Percentiles rank a stretch among this genome's conserved stretches.
Evolutionary conservation across 768 basidiomycete genomes (phyloP).

Genomic region (Lactifluus volemus): DNA sequence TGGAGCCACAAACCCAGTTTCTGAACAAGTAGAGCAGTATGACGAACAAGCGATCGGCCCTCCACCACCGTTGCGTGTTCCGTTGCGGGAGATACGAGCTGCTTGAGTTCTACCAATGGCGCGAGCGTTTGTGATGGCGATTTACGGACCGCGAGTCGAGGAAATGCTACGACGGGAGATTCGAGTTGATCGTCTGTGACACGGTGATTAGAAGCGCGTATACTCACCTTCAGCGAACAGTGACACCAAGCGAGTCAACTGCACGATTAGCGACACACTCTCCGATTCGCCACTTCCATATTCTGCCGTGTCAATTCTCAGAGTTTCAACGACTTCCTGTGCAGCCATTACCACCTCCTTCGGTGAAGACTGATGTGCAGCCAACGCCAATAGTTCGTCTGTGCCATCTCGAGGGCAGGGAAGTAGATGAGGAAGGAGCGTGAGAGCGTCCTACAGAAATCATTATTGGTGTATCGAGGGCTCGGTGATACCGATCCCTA

Average conservation of each 20-base stretch:
- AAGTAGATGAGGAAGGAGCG: conserved; percentile 31
- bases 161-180: conserved; percentile 19
- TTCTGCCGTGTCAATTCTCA: conserved; percentile 22
- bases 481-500: conserved; percentile 1
- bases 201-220: not conserved
- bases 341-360: conserved; percentile 37
- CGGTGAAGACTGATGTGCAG: conserved; percentile 27
- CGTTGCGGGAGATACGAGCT: not conserved
- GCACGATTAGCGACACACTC: conserved; percentile 6
- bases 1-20: conserved; percentile 5
- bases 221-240: conserved; percentile 21
- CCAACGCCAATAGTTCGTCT: conserved; percentile 27
- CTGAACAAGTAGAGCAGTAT: conserved; percentile 5
- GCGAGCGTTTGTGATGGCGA: conserved; percentile 7
- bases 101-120: conserved; percentile 10
- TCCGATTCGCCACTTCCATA: conserved; percentile 6
- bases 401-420: conserved; percentile 26
- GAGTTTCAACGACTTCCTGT: conserved; percentile 32
- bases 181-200: not conserved
- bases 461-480: not conserved
- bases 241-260: conserved; percentile 22
- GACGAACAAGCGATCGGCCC: conserved; percentile 8
- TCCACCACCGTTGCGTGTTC: conserved; percentile 1
- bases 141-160: conserved; percentile 19
- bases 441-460: conserved; percentile 32